Base-by-base conservation (phyloP, 805 yeast species). In the Metschnikowia matae region DNA sequence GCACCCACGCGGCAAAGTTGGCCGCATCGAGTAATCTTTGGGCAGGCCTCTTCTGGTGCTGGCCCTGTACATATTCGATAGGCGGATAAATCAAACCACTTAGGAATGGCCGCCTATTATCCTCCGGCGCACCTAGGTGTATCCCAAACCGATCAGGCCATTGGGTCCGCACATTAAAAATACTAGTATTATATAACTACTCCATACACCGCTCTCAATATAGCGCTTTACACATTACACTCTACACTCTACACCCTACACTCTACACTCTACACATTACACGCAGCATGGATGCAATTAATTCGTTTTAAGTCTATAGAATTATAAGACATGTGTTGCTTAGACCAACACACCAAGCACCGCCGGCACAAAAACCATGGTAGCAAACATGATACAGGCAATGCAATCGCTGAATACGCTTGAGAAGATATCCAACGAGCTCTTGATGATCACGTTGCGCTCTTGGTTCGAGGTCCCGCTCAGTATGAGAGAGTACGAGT, bases 341-440 rank as follows among this genome's bases (percentile, higher is more conserved):
- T 39, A 44, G 18, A 35, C 11, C 15, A 44, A 29, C 11, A 36
- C 15, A 14, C 45, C 48, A 26, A 56, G 48, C n/a, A 48, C 45
- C 15, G 39, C 31, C 2, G 59, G 59, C 29, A 54, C 50, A 31
- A 50, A 34, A 31, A 56, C 59, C 44, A 52, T 38, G 32, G 48
- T 38, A 6, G 53, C 51, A 13, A 55, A 55, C 33, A 54, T 36
- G 18, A 54, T 32, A 13, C 53, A 48, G 6, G 49, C 46, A 18
- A 54, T 38, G 37, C 51, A 47, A 29, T 54, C 54, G 14, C 53
- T 41, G 23, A 42, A 46, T 5, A 45, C 36, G 36, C 33, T 38
- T 6, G 36, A 43, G 40, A 48, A 53, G 8, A 45, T 18, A 14
- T 35, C 43, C 6, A 50, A 44, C 26, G 41, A 21, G 34, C 31